phyloP scores from a whole-genome alignment of 768 basidiomycete genomes.

The Macrolepiota albuminosa region DNA sequence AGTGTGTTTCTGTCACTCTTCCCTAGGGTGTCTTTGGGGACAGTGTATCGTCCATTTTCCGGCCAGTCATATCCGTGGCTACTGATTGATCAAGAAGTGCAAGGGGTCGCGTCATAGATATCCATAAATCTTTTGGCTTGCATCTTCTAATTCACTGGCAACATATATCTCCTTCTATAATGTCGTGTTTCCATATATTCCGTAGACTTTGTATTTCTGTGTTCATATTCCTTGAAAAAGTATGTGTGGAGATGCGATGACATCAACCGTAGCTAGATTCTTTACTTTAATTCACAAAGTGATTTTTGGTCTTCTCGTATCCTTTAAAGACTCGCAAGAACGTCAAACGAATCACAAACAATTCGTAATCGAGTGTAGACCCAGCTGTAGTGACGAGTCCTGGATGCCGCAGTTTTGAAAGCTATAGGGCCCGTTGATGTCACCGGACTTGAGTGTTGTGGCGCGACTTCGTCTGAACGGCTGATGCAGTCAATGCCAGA shows the following conservation, averaged over 20 bases:
- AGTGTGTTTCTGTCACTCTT: neutral
- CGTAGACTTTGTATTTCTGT: neutral
- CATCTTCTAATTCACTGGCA: neutral
- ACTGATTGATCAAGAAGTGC: neutral
- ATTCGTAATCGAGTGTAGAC: neutral
- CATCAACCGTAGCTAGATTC: neutral
- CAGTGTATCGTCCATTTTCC: neutral
- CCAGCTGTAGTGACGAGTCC: neutral
- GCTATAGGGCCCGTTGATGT: neutral
- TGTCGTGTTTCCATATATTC: neutral
- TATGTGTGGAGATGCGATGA: neutral
- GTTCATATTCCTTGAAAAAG: neutral
- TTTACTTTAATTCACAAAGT: neutral
- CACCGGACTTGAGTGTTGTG: constrained; percentile 1
- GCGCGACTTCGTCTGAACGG: constrained; percentile 11
- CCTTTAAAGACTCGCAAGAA: neutral
- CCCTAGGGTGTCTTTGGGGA: neutral
- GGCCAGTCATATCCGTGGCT: neutral
- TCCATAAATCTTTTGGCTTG: neutral
- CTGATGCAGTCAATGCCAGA: constrained; percentile 5
- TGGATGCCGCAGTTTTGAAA: neutral
- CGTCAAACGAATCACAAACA: neutral
- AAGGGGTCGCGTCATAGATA: neutral
- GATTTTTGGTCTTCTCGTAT: neutral
- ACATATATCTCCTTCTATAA: neutral